Evolutionary conservation across 1,139 yeast species (phyloP).

Genomic region (Kodamaea ohmeri): DNA sequence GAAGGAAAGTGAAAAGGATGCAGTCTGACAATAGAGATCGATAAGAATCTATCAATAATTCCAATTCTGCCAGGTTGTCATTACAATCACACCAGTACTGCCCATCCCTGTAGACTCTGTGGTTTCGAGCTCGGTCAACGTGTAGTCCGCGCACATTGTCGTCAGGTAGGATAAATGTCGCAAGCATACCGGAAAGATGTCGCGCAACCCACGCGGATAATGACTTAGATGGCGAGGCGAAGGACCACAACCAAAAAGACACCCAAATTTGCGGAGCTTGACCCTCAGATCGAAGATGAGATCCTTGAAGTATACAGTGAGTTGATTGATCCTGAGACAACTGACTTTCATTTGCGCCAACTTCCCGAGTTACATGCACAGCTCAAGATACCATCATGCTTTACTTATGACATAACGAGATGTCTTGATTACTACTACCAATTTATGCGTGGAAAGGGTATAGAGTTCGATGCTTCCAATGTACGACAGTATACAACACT

Average conservation of each 20-base stretch:
- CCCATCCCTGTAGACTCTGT: too few species aligned
- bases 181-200: too few species aligned
- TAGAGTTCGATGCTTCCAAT: constrained; percentile 13
- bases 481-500: constrained; percentile 26
- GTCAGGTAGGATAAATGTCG: too few species aligned
- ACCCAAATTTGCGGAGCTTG: constrained; percentile 16
- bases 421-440: constrained; percentile 38
- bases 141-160: too few species aligned
- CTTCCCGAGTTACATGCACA: constrained; percentile 25
- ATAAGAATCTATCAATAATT: too few species aligned
- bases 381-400: constrained; percentile 33
- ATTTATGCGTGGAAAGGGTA: constrained; percentile 16
- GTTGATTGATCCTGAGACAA: constrained; percentile 21
- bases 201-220: neutral
- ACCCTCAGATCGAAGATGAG: constrained; percentile 31
- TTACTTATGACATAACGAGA: constrained; percentile 30
- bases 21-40: too few species aligned
- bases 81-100: too few species aligned
- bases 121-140: too few species aligned
- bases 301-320: constrained; percentile 30
- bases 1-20: too few species aligned
- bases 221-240: constrained; percentile 5
- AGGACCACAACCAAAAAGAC: neutral
- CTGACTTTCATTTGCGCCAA: constrained; percentile 31
- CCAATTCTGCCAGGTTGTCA: too few species aligned